Evolutionary conservation across 73 alveolate species (phyloP).

Genomic region (Uronychia binucleata): DNA sequence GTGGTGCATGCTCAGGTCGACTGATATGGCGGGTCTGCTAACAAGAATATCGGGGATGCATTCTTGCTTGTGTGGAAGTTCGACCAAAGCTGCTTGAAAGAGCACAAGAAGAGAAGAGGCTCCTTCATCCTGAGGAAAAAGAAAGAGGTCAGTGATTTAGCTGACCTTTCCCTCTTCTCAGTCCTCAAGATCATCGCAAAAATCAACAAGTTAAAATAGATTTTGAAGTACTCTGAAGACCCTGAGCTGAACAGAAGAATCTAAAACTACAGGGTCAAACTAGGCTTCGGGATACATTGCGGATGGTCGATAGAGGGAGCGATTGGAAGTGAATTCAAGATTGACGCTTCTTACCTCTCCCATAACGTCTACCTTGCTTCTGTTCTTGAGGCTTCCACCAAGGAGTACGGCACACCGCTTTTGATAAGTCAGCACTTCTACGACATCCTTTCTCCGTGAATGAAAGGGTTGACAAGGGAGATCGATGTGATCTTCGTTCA

Average conservation of each 20-base stretch:
- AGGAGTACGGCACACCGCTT: conserved; percentile 44
- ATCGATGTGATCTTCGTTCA: conserved; percentile 88
- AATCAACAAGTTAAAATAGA: conserved; percentile 78
- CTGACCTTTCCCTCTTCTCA: conserved; percentile 85
- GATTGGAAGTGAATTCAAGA: conserved; percentile 88
- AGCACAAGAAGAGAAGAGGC: conserved; percentile 41
- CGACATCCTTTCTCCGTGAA: conserved; percentile 57
- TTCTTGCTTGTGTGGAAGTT: conserved; percentile 87
- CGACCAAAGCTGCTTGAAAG: neutral
- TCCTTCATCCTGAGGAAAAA: conserved; percentile 23
- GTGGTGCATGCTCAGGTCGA: conserved; percentile 79
- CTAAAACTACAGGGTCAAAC: conserved; percentile 66
- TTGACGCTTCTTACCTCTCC: conserved; percentile 90
- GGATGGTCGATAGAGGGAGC: conserved; percentile 96
- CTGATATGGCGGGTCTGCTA: conserved; percentile 88
- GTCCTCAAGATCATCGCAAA: conserved; percentile 85
- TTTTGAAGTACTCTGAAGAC: conserved; percentile 77
- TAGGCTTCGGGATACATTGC: conserved; percentile 90
- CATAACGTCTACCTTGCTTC: conserved; percentile 84
- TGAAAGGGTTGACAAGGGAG: conserved; percentile 51
- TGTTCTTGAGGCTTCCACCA: conserved; percentile 60
- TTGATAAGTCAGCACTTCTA: conserved; percentile 31
- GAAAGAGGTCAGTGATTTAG: conserved; percentile 63
- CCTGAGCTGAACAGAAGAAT: conserved; percentile 43
- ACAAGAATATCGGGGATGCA: conserved; percentile 92